Percentiles rank a stretch among this genome's conserved stretches.
Evolutionary conservation across 805 yeast genomes (phyloP).

Genomic region (Kluyveromyces aestuarii): DNA sequence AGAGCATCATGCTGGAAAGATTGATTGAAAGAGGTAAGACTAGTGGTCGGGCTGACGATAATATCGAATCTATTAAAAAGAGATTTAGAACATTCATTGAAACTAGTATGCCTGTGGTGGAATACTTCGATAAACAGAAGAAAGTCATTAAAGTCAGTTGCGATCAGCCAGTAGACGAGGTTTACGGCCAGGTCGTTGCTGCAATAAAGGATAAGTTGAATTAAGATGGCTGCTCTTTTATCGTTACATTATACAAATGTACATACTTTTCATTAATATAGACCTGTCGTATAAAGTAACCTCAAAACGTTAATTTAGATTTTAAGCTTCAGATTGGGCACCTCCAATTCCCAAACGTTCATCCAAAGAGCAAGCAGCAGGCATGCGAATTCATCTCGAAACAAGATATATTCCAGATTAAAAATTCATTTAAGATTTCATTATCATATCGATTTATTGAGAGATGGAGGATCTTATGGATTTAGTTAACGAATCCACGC

Average conservation of each 20-base stretch:
- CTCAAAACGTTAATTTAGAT: background rate
- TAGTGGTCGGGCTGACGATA: constrained; percentile 90
- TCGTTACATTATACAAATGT: background rate
- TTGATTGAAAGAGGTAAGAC: constrained; percentile 88
- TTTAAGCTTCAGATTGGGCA: background rate
- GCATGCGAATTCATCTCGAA: too few species aligned
- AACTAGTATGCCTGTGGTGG: constrained; percentile 90
- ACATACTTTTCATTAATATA: background rate
- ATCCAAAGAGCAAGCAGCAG: too few species aligned
- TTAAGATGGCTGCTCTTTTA: background rate
- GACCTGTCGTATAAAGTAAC: background rate
- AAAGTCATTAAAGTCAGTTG: constrained; percentile 75
- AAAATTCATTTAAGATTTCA: background rate
- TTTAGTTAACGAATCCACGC: background rate
- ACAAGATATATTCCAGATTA: too few species aligned
- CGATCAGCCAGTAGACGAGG: constrained; percentile 71
- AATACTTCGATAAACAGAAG: constrained; percentile 61
- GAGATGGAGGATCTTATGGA: background rate
- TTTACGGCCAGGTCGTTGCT: constrained; percentile 56
- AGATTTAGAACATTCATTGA: constrained; percentile 80
- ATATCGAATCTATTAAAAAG: constrained; percentile 81
- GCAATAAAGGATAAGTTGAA: constrained; percentile 44
- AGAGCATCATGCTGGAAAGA: constrained; percentile 72
- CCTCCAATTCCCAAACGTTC: background rate
- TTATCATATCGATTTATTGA: background rate